These are phyloP conservation scores for Cladophialophora bantiana DNA, from an alignment of 2,329 filamentous ascomycete genomes.

Conservation along the genomic window DNA sequence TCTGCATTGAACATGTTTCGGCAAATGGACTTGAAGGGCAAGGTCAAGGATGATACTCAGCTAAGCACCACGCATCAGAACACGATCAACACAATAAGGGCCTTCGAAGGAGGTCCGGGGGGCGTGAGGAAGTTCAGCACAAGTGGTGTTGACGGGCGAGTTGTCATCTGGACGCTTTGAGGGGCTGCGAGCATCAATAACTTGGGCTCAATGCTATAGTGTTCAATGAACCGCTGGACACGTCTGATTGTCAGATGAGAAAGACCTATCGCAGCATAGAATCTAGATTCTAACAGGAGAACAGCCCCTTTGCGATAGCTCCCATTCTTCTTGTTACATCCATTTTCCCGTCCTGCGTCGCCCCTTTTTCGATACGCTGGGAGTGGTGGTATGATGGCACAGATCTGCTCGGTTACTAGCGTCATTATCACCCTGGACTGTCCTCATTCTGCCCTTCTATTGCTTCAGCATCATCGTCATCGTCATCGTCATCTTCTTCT, in stretches of 20 bases:
- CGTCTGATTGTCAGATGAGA: neutral
- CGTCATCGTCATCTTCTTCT: slow-evolving; percentile 1
- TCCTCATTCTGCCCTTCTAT: neutral
- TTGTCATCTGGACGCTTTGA: slow-evolving; percentile 78
- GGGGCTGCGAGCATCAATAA: neutral
- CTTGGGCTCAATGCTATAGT: neutral
- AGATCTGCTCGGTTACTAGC: neutral
- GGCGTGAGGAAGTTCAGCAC: slow-evolving; percentile 82
- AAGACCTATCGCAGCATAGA: neutral
- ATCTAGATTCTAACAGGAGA: neutral
- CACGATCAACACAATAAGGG: slow-evolving; percentile 84
- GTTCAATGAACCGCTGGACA: too few relatives aligned
- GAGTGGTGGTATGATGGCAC: neutral
- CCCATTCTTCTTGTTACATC: neutral
- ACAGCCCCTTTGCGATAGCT: neutral
- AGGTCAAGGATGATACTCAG: slow-evolving; percentile 88
- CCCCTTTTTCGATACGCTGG: neutral
- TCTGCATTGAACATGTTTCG: slow-evolving; percentile 97
- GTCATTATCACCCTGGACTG: neutral
- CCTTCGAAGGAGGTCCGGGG: slow-evolving; percentile 71
- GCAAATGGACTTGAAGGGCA: slow-evolving; percentile 98
- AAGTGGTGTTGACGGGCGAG: slow-evolving; percentile 80
- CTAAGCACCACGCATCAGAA: slow-evolving; percentile 97
- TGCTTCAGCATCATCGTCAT: too few relatives aligned
- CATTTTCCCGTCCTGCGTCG: neutral